A percentile compares a stretch with the other conserved stretches of the same genome.
Conservation (phyloP, 805 yeast species). For the Candida michaelii region DNA sequence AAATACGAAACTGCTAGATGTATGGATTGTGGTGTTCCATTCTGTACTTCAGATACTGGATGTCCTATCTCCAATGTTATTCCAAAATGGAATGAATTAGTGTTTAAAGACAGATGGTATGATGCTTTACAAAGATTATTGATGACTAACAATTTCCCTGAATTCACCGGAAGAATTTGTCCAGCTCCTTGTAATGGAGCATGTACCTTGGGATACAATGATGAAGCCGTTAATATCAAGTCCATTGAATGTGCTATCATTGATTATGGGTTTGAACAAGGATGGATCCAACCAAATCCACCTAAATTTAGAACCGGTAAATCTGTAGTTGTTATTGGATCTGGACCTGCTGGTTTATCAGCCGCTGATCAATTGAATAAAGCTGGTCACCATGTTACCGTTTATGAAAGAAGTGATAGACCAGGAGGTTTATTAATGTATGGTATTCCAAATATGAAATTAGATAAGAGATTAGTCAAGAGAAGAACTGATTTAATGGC, state of each 20-base stretch:
- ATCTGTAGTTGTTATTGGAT: conserved; percentile 83
- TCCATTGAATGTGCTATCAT: conserved; percentile 94
- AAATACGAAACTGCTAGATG: conserved; percentile 93
- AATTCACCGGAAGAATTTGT: conserved; percentile 96
- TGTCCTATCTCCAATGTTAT: conserved; percentile 96
- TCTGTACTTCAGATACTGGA: conserved; percentile 97
- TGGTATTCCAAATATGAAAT: conserved; percentile 99
- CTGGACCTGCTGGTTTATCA: conserved; percentile 97
- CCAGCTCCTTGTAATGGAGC: conserved; percentile 99
- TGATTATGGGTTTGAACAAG: conserved; percentile 93
- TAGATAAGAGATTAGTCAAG: conserved; percentile 89
- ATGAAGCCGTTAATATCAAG: conserved; percentile 94
- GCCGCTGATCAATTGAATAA: conserved; percentile 95
- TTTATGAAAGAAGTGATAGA: conserved; percentile 91
- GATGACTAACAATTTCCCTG: conserved; percentile 98
- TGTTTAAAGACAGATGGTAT: conserved; percentile 91
- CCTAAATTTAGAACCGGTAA: conserved; percentile 83
- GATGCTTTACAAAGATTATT: conserved; percentile 87
- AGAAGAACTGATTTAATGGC: conserved; percentile 88
- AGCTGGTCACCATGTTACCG: conserved; percentile 91
- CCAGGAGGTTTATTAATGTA: conserved; percentile 97
- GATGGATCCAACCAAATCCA: conserved; percentile 88
- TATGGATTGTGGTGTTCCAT: conserved; percentile 99
- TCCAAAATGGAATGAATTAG: conserved; percentile 97
- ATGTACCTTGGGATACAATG: conserved; percentile 85